Evolutionary conservation across 441 rosid species (phyloP).

Genomic region (Pelargonium exstipulatum): DNA sequence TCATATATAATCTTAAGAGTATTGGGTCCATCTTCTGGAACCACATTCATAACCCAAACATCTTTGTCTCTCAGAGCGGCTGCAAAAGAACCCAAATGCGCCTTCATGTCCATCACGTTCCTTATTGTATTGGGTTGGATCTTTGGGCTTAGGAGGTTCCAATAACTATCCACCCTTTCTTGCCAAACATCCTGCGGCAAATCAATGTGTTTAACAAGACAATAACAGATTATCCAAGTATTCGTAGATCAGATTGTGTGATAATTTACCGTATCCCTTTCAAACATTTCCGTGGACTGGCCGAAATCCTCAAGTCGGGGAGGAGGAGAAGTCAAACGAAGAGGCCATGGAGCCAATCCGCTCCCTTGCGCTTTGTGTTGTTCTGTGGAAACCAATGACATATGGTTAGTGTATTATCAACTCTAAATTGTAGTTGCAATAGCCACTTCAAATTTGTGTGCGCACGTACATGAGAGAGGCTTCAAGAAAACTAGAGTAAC

Average conservation of each 20-base stretch:
- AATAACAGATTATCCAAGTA: not conserved
- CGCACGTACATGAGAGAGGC: not conserved
- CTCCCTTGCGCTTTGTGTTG: slow-evolving; percentile 73
- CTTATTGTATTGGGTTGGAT: slow-evolving; percentile 58
- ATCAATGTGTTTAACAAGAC: slow-evolving; percentile 1
- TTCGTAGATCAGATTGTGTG: too few species aligned
- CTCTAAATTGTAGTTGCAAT: slow-evolving; percentile 15
- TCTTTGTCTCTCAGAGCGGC: slow-evolving; percentile 80
- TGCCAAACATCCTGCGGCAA: slow-evolving; percentile 65
- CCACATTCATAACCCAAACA: slow-evolving; percentile 97
- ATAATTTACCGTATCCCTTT: slow-evolving; percentile 66
- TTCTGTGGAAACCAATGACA: slow-evolving; percentile 38
- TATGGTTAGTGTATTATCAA: not conserved
- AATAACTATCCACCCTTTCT: slow-evolving; percentile 67
- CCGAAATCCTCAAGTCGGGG: slow-evolving; percentile 92
- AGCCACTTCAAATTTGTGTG: not conserved
- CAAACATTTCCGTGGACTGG: slow-evolving; percentile 63
- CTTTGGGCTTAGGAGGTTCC: slow-evolving; percentile 75
- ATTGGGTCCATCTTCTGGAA: slow-evolving; percentile 81
- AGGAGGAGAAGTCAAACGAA: slow-evolving; percentile 73
- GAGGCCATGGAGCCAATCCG: slow-evolving; percentile 97
- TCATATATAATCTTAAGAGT: slow-evolving; percentile 83
- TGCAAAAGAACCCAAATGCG: slow-evolving; percentile 85
- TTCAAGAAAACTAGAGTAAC: slow-evolving; percentile 19
- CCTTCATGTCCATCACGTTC: slow-evolving; percentile 98